Evolutionary conservation across 129 eudicot species (phyloP), one percentile per base, ranked within the genome.

Genomic region (Ambrosia trifida): DNA sequence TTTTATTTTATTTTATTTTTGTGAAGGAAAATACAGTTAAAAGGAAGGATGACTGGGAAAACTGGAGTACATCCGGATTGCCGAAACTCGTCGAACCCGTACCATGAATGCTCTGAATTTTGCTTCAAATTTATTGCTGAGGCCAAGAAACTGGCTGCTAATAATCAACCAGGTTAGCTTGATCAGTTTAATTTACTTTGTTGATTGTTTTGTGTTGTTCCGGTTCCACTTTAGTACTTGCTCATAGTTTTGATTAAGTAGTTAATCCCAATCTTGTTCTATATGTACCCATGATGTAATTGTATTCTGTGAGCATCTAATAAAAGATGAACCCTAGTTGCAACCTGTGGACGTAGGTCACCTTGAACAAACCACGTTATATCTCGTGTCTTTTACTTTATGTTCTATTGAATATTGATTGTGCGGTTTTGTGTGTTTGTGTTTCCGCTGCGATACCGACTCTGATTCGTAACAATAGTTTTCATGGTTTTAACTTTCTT

Each of bases 41-140:
- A n/a, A n/a, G 36, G 45, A 68, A 52, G 38, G 51, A 80, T 89
- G 90, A 73, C 74, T 72, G 84, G 68, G 57, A 87, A 78, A 77
- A 77, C 88, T 33, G 77, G 82, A 72, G 90, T 86, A 33, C 96
- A 86, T 79, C 90, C 96, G 62, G 93, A 88, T 76, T 91, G 96
- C 83, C 84, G 84, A 59, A 91, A 91, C 58, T 90, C 92, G 9
- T 78, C 86, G 11, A 91, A 88, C 45, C 92, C 88, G 0, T 88
- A 85, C 36, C 95, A 91, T 74, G 89, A 81, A 78, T 90, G 97
- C 64, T 84, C 76, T 61, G 86, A 90, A 64, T 90, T 76, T 75
- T 90, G 97, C 78, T 87, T 87, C 76, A 47, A 72, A 56, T 12
- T 83, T 60, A 90, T 85, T 47, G 87, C 89, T 53, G 83, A 87